Evolutionary conservation across 352 stramenopile species (phyloP).

Genomic region (Peronospora farinosa): DNA sequence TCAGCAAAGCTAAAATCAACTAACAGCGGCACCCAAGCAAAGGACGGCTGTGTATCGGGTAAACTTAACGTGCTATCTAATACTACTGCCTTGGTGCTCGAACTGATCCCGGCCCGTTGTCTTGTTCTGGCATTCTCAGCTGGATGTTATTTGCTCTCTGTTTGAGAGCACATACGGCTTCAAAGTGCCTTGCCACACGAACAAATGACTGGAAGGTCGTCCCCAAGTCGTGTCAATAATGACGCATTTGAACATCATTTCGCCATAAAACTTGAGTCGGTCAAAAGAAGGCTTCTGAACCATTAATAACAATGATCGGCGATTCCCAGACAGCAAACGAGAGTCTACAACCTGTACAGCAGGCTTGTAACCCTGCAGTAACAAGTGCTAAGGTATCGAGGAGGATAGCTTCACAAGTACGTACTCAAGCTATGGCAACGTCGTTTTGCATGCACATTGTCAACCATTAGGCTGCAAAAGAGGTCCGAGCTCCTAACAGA

Average conservation of each 20-base stretch:
- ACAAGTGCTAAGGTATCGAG: slow-evolving; percentile 57
- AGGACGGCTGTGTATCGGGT: neutral
- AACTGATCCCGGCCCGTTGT: slow-evolving; percentile 15
- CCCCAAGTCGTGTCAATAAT: slow-evolving; percentile 50
- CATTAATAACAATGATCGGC: slow-evolving; percentile 62
- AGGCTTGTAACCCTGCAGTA: slow-evolving; percentile 44
- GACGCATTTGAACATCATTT: slow-evolving; percentile 41
- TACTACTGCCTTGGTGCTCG: slow-evolving; percentile 19
- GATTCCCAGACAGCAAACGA: slow-evolving; percentile 53
- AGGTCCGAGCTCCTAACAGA: slow-evolving; percentile 40
- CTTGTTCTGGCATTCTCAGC: slow-evolving; percentile 3
- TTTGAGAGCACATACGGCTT: neutral
- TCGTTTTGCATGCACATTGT: slow-evolving; percentile 51
- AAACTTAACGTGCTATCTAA: slow-evolving; percentile 7
- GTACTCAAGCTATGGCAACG: slow-evolving; percentile 49
- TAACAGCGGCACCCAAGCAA: slow-evolving; percentile 26
- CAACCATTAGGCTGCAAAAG: slow-evolving; percentile 59
- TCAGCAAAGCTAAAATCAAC: slow-evolving; percentile 97
- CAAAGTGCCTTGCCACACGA: neutral
- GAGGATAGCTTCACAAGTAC: slow-evolving; percentile 42
- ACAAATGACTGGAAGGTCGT: slow-evolving; percentile 17
- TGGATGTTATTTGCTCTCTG: slow-evolving; percentile 15
- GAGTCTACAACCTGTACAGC: slow-evolving; percentile 44
- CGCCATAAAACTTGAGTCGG: slow-evolving; percentile 11
- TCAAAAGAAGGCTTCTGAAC: slow-evolving; percentile 26